Base-by-base conservation (phyloP, 257 asterid genomes). In the Anisodus acutangulus region DNA sequence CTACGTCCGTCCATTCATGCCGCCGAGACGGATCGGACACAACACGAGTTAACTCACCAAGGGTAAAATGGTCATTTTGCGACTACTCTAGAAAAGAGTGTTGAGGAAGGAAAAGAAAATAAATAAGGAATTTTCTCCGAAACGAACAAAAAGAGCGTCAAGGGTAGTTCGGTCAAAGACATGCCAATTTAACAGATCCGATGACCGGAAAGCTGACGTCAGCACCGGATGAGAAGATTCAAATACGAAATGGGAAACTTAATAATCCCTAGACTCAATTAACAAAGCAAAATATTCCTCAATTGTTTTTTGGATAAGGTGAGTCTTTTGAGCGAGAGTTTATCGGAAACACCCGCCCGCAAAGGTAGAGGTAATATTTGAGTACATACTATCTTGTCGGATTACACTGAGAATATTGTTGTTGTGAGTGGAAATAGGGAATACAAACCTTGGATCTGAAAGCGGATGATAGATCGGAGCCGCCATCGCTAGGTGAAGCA, bases 401-500 rank as follows among this genome's bases (percentile, higher is more conserved):
- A 31, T 0, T 31, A 31, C 35, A 31, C 35, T 31, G 35, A 1
- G 35, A 1, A 31, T 31, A 31, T 31, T 31, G 35, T 31, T 31
- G 35, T 31, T 31, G 35, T 31, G 1, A 31, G 35, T 31, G 35
- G 26, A 22, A 22, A 72, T 13, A 49, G 67, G 43, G 66, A 17
- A 80, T 47, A 85, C 88, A 71, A 79, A 90, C 91, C 92, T 88
- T 88, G 87, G 90, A 90, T 90, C 35, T 31, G 35, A 31, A 31
- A 31, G 35, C 35, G 35, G 35, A 31, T 31, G 88, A 83, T 31
- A 74, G 84, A 85, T 84, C 85, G 87, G 87, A 85, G 63, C 84
- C 88, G 35, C 80, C 88, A 19, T 60, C 83, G 81, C 80, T 89
- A 54, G 90, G 90, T 19, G 90, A 87, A 12, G 87, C 83, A 22